Conservation (phyloP, 352 stramenopile species). For the Globisporangium orthogonon region DNA sequence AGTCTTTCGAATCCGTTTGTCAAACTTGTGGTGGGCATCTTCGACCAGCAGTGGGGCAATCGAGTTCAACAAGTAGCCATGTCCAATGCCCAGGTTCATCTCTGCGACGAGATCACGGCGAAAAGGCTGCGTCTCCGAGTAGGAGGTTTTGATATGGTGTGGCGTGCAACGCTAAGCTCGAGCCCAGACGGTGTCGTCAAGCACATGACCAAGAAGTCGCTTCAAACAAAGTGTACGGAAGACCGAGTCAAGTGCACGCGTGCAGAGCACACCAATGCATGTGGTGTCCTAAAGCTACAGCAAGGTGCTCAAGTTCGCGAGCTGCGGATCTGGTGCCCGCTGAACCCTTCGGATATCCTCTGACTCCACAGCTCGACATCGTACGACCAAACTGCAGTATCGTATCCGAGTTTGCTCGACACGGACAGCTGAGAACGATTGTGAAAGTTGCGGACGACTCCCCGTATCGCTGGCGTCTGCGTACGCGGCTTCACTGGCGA, state of each 20-base stretch:
- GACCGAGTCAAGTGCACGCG: background rate
- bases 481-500: constrained; percentile 19
- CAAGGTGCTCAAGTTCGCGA: background rate
- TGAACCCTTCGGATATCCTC: constrained; percentile 4
- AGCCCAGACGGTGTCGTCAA: background rate
- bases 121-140: too few species aligned
- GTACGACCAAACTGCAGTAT: background rate
- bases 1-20: too few species aligned
- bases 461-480: constrained; percentile 14
- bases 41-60: too few species aligned
- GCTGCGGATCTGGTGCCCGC: background rate
- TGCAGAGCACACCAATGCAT: background rate
- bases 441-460: background rate
- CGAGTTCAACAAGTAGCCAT: too few species aligned
- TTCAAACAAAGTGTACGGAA: background rate
- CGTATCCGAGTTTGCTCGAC: background rate
- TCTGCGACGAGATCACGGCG: too few species aligned
- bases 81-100: too few species aligned
- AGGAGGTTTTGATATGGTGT: too few species aligned
- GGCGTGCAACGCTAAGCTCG: background rate
- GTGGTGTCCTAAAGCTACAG: background rate
- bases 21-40: too few species aligned
- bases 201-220: background rate
- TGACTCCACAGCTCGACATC: background rate
- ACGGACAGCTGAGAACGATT: background rate